phyloP scores from a whole-genome alignment of 306 rosid genomes.

The Psophocarpus tetragonolobus region DNA sequence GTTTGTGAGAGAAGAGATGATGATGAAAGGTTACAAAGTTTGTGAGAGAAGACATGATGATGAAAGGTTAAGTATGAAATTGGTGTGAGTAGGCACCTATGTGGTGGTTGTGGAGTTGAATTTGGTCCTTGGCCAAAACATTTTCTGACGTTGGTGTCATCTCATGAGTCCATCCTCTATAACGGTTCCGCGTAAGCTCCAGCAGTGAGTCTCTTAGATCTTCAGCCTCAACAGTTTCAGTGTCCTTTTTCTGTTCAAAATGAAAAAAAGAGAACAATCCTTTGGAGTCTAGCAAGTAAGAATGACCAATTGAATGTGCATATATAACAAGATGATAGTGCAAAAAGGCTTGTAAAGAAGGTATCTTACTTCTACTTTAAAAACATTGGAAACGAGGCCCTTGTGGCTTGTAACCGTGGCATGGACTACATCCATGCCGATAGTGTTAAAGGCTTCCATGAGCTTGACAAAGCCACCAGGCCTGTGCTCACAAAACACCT shows the following conservation, averaged over 20 bases:
- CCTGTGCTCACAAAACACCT: slow-evolving; percentile 83
- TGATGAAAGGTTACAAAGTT: slow-evolving; percentile 31
- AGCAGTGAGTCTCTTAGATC: slow-evolving; percentile 72
- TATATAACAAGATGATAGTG: neutral
- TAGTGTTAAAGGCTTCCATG: slow-evolving; percentile 77
- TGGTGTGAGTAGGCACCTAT: slow-evolving; percentile 45
- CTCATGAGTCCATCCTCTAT: slow-evolving; percentile 49
- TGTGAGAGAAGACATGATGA: neutral
- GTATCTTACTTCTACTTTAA: slow-evolving; percentile 64
- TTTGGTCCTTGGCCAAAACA: slow-evolving; percentile 45
- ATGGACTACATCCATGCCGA: slow-evolving; percentile 76
- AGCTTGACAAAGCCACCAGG: slow-evolving; percentile 77
- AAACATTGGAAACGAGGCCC: slow-evolving; percentile 82
- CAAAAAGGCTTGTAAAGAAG: neutral
- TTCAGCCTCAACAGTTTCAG: slow-evolving; percentile 72
- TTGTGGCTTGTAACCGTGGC: slow-evolving; percentile 83
- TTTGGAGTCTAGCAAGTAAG: too few species aligned
- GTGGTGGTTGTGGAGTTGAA: slow-evolving; percentile 46
- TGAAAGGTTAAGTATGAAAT: slow-evolving; percentile 41
- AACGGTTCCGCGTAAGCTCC: slow-evolving; percentile 70
- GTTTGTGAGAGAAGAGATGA: neutral
- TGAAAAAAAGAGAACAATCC: neutral
- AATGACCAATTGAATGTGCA: neutral
- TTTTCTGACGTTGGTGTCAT: slow-evolving; percentile 45
- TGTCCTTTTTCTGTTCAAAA: slow-evolving; percentile 65